Evolutionary conservation across 192 early-diverging fungal genomes (phyloP).

Genomic region (Coemansia sp.): DNA sequence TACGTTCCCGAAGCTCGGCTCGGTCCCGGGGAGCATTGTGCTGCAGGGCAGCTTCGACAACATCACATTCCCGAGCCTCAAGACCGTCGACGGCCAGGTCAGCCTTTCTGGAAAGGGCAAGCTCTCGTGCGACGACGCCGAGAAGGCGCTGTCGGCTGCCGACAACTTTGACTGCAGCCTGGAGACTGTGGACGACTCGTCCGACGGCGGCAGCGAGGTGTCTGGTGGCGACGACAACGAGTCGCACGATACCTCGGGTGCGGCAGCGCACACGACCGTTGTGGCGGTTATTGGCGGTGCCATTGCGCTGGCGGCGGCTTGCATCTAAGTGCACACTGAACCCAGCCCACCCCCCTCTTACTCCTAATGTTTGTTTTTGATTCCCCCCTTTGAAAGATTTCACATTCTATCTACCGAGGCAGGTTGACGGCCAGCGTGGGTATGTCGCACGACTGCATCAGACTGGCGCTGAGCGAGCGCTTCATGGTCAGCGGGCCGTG

Average conservation of each 20-base stretch:
- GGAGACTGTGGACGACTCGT: constrained; percentile 5
- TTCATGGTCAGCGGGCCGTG: background rate
- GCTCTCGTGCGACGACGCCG: constrained; percentile 50
- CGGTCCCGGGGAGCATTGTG: constrained; percentile 58
- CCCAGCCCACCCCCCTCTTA: background rate
- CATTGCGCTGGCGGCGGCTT: constrained; percentile 27
- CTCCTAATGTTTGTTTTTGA: background rate
- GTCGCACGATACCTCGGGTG: constrained; percentile 13
- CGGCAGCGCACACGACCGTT: constrained; percentile 15
- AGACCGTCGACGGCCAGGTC: constrained; percentile 59
- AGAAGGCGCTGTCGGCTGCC: constrained; percentile 17
- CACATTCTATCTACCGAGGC: too few relatives aligned
- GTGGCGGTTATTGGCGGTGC: constrained; percentile 25
- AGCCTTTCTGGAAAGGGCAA: constrained; percentile 58
- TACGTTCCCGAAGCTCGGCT: constrained; percentile 54
- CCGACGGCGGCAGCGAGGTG: background rate
- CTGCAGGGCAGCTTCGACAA: constrained; percentile 60
- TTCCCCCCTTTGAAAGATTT: constrained; percentile 6
- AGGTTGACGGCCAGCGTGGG: too few relatives aligned
- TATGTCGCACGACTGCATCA: background rate
- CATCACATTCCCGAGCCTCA: constrained; percentile 53
- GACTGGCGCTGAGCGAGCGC: background rate
- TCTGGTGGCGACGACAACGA: background rate
- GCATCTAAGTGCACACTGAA: constrained; percentile 12
- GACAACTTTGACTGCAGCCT: constrained; percentile 35